Evolutionary conservation across 352 stramenopile genomes (phyloP).

Genomic region (Aphanomyces invadans): DNA sequence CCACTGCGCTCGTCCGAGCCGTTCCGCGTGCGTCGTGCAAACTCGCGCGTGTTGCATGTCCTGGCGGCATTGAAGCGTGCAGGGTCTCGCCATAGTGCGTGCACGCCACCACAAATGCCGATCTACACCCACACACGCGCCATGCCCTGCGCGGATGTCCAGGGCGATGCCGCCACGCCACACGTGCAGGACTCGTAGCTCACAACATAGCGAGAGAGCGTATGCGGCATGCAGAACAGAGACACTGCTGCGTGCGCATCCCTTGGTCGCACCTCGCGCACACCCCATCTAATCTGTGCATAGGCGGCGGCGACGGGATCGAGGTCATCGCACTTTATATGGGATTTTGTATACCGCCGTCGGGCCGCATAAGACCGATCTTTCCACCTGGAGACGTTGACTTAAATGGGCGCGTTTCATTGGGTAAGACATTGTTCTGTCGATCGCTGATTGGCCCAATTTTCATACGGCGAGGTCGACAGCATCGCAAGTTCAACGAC

Average conservation of each 20-base stretch:
- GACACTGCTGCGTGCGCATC: too few relatives aligned
- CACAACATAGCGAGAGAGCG: too few relatives aligned
- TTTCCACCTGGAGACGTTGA: background rate
- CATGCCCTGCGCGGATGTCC: too few relatives aligned
- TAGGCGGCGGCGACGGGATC: background rate
- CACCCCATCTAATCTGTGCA: background rate
- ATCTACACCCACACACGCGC: too few relatives aligned
- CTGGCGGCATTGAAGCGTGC: too few relatives aligned
- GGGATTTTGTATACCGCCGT: background rate
- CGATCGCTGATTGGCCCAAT: background rate
- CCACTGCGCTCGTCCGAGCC: background rate
- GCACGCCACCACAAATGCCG: too few relatives aligned
- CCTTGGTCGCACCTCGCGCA: too few relatives aligned
- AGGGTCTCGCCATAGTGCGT: too few relatives aligned
- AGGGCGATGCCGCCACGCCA: too few relatives aligned
- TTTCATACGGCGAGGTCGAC: background rate
- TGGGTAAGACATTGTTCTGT: background rate
- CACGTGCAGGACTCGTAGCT: too few relatives aligned
- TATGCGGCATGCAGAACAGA: too few relatives aligned
- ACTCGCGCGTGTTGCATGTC: background rate
- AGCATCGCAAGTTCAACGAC: background rate
- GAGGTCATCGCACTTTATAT: background rate
- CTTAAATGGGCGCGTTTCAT: background rate
- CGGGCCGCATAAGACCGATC: background rate
- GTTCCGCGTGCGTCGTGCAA: background rate